Percentiles rank a stretch among this genome's conserved stretches.
Conservation (phyloP, 306 rosid species). For the Prunus armeniaca region DNA sequence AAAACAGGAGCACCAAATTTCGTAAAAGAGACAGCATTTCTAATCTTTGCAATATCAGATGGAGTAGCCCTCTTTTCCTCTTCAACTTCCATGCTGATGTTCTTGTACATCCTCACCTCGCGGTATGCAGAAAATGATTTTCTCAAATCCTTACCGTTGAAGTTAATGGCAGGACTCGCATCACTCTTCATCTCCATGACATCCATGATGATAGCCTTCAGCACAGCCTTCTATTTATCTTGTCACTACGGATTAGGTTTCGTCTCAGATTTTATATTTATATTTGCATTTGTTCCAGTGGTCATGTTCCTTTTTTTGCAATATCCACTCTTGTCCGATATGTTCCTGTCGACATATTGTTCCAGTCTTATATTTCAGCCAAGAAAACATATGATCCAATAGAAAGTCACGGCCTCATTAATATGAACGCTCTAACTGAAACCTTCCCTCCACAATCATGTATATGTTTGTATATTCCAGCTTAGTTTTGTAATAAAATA, state of each 20-base stretch:
- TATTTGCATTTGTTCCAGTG: constrained; percentile 31
- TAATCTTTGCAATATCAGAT: constrained; percentile 35
- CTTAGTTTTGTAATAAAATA: not conserved
- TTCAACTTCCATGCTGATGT: constrained; percentile 37
- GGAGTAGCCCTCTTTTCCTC: constrained; percentile 46
- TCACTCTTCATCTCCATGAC: constrained; percentile 43
- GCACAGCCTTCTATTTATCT: constrained; percentile 39
- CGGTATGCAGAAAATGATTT: constrained; percentile 51
- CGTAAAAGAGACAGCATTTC: not conserved
- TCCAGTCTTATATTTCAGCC: constrained; percentile 39
- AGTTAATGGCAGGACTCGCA: constrained; percentile 40
- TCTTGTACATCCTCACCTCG: constrained; percentile 47
- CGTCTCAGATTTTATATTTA: constrained; percentile 28
- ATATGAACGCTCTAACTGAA: not conserved
- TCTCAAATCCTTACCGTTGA: constrained; percentile 34
- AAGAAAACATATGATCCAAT: constrained; percentile 15
- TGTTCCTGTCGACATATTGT: constrained; percentile 33
- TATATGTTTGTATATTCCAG: not conserved
- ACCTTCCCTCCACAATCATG: not conserved
- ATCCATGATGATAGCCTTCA: constrained; percentile 45
- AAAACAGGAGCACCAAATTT: constrained; percentile 2
- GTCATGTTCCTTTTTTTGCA: constrained; percentile 24
- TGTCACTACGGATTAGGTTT: constrained; percentile 22
- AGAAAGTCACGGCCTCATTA: not conserved
- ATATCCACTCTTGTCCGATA: constrained; percentile 37